phyloP scores from a whole-genome alignment of 2,329 filamentous ascomycete genomes.

The Teratosphaeria epicoccoides region DNA sequence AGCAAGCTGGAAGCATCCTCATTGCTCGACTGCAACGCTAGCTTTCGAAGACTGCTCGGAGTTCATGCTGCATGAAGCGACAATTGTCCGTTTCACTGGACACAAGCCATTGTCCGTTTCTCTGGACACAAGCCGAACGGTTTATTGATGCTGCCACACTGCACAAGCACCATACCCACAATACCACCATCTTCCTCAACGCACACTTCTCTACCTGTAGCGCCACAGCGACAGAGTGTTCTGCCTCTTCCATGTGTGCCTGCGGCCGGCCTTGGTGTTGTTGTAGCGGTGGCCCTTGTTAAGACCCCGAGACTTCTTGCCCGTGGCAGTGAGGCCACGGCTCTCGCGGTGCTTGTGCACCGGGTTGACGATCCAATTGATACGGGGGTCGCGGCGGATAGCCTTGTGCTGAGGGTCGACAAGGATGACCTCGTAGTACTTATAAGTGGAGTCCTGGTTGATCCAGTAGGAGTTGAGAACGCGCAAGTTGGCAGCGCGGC shows the following conservation, averaged over 20 bases:
- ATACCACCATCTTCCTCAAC: background rate
- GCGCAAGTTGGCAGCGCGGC: constrained; percentile 96
- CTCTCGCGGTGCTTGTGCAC: constrained; percentile 99
- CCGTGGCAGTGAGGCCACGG: constrained; percentile 92
- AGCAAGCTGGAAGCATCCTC: background rate
- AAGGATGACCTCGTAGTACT: constrained; percentile 99
- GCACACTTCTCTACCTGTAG: constrained; percentile 58
- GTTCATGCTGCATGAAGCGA: background rate
- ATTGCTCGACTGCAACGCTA: background rate
- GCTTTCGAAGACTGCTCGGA: background rate
- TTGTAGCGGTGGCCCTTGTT: constrained; percentile 99
- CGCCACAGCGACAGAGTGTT: constrained; percentile 99
- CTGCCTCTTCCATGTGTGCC: constrained; percentile 99
- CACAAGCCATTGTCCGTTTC: background rate
- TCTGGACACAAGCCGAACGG: constrained; percentile 3
- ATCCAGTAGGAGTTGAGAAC: constrained; percentile 99
- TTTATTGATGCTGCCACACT: constrained; percentile 16
- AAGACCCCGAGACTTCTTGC: constrained; percentile 99
- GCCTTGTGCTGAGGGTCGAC: constrained; percentile 99
- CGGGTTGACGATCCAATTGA: constrained; percentile 99
- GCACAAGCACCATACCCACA: background rate
- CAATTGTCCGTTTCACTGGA: background rate
- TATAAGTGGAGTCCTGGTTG: constrained; percentile 99
- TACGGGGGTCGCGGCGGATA: constrained; percentile 95
- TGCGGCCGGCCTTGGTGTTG: constrained; percentile 92